Evolutionary conservation across 2,329 filamentous ascomycete genomes (phyloP).

Genomic region (Botrytis porri): DNA sequence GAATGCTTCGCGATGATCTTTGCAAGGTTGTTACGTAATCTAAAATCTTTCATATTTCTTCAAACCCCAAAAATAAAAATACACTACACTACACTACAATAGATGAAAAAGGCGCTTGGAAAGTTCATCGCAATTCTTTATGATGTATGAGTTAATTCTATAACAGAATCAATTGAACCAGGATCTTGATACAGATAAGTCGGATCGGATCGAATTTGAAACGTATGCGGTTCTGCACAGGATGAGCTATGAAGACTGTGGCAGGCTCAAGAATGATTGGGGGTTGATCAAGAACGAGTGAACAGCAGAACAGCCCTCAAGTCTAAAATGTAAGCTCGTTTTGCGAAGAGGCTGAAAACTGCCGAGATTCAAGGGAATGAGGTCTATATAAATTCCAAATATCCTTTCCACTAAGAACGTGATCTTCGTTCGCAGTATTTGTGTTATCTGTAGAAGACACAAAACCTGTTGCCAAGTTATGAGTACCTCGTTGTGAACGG

Average conservation of each 20-base stretch:
- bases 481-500: too few relatives aligned
- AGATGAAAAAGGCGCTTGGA: background rate
- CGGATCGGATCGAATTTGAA: background rate
- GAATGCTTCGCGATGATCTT: background rate
- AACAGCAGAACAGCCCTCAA: background rate
- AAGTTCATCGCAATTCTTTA: background rate
- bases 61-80: background rate
- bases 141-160: background rate
- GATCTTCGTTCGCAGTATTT: too few relatives aligned
- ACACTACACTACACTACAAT: background rate
- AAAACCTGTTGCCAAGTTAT: too few relatives aligned
- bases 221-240: background rate
- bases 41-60: background rate
- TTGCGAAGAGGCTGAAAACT: too few relatives aligned
- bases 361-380: too few relatives aligned
- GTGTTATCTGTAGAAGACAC: too few relatives aligned
- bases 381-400: too few relatives aligned
- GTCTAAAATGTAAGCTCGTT: background rate
- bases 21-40: background rate
- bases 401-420: too few relatives aligned
- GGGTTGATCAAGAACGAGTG: background rate
- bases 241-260: background rate
- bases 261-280: background rate
- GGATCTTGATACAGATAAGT: background rate
- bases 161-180: background rate